These are phyloP conservation scores for Aspergillus sojae DNA, from an alignment of 2,329 filamentous ascomycete species.

Conservation along the genomic window DNA sequence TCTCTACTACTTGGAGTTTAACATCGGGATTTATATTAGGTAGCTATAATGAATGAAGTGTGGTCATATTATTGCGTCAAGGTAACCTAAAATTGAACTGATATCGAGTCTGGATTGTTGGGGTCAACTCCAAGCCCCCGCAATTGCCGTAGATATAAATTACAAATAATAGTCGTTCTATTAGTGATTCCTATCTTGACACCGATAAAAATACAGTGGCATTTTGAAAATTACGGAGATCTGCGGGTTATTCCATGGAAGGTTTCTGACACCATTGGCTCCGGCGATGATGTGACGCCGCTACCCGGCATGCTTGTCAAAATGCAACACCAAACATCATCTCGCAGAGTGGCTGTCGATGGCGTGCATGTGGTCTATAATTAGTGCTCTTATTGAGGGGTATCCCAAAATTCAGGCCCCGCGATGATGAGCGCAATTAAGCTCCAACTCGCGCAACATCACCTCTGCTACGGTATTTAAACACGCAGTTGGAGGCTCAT, in stretches of 20 bases:
- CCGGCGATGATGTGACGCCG: conserved; percentile 25
- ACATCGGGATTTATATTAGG: neutral
- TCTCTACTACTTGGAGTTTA: neutral
- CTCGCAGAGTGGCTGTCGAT: neutral
- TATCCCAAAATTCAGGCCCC: neutral
- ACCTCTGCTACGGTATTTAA: neutral
- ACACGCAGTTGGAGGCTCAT: neutral
- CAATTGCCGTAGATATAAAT: neutral
- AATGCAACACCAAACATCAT: neutral
- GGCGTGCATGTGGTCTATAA: conserved; percentile 8
- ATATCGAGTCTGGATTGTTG: neutral
- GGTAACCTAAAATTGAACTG: neutral
- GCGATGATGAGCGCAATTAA: neutral
- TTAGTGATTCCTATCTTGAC: neutral
- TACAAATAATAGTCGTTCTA: neutral
- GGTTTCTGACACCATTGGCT: conserved; percentile 22
- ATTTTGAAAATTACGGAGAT: conserved; percentile 1
- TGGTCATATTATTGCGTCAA: neutral
- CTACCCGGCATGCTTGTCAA: conserved; percentile 5
- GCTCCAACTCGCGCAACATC: neutral
- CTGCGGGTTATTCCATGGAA: neutral
- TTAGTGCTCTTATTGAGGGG: conserved; percentile 1
- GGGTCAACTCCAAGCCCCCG: neutral
- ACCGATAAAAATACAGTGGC: neutral
- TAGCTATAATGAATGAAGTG: neutral